phyloP scores from a whole-genome alignment of 2,329 filamentous ascomycete genomes.

The Pseudogymnoascus verrucosus region DNA sequence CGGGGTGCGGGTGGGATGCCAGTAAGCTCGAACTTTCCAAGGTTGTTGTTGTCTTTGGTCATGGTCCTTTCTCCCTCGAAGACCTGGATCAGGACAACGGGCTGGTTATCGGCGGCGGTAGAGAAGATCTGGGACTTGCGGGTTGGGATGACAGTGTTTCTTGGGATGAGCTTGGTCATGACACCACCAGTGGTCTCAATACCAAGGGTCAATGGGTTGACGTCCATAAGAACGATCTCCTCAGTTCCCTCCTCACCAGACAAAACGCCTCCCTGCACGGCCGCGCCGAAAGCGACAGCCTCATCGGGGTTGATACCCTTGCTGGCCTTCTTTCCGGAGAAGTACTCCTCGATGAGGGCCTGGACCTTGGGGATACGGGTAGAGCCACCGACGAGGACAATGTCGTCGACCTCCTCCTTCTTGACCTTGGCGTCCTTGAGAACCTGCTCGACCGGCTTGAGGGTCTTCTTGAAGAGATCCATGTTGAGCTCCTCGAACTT shows the following conservation, averaged over 20 bases:
- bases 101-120: slow-evolving; percentile 93
- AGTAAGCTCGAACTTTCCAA: slow-evolving; percentile 97
- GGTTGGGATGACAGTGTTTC: slow-evolving; percentile 90
- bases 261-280: slow-evolving; percentile 93
- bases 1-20: slow-evolving; percentile 91
- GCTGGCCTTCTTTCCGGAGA: slow-evolving; percentile 89
- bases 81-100: slow-evolving; percentile 89
- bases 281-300: slow-evolving; percentile 95
- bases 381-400: slow-evolving; percentile 95
- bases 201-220: slow-evolving; percentile 92
- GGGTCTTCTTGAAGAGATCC: slow-evolving; percentile 97
- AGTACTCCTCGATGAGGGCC: slow-evolving; percentile 90
- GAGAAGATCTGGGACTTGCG: slow-evolving; percentile 98
- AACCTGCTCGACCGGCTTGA: slow-evolving; percentile 98
- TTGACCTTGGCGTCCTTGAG: slow-evolving; percentile 96
- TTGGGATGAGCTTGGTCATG: slow-evolving; percentile 94
- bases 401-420: slow-evolving; percentile 92
- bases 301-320: slow-evolving; percentile 99
- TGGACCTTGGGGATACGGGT: slow-evolving; percentile 99
- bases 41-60: slow-evolving; percentile 78
- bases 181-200: slow-evolving; percentile 97
- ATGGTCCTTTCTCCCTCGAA: slow-evolving; percentile 88
- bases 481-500: slow-evolving; percentile 99
- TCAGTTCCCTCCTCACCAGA: slow-evolving; percentile 75
- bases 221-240: slow-evolving; percentile 89